These are phyloP conservation scores for Quercus bicolor DNA, from an alignment of 306 rosid species.

Conservation along the genomic window DNA sequence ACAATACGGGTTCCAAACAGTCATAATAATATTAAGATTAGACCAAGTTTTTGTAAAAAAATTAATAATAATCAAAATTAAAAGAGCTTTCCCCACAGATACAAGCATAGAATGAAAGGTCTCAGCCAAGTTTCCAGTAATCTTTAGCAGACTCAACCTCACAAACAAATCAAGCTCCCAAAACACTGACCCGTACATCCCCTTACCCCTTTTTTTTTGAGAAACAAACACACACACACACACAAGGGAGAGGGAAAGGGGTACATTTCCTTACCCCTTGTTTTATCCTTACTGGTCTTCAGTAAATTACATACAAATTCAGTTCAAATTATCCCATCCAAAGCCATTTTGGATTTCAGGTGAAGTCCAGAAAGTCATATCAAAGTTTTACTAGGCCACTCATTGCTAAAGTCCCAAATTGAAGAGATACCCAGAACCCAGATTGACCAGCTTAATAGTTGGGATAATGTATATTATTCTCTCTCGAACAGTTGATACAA, in stretches of 20 bases:
- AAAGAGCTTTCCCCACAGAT: neutral
- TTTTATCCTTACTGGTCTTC: neutral
- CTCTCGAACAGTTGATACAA: too few relatives aligned
- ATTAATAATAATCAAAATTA: neutral
- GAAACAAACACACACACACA: too few relatives aligned
- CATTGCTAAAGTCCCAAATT: neutral
- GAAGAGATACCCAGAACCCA: neutral
- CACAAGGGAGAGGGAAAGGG: too few relatives aligned
- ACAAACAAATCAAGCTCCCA: neutral
- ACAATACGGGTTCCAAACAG: constrained; percentile 22
- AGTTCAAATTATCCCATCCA: neutral
- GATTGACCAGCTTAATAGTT: neutral
- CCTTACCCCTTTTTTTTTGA: neutral
- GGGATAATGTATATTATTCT: too few relatives aligned
- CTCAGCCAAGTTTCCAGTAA: neutral
- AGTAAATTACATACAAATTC: neutral
- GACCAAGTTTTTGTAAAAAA: neutral
- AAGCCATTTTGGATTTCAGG: neutral
- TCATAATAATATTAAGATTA: neutral
- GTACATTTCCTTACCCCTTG: neutral
- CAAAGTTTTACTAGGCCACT: constrained; percentile 5
- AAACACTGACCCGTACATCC: neutral
- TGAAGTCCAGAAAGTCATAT: neutral
- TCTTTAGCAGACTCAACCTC: neutral
- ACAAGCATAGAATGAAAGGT: neutral